phyloP scores from a whole-genome alignment of 176 grass and related monocot genomes.

The Oryza brachyantha region DNA sequence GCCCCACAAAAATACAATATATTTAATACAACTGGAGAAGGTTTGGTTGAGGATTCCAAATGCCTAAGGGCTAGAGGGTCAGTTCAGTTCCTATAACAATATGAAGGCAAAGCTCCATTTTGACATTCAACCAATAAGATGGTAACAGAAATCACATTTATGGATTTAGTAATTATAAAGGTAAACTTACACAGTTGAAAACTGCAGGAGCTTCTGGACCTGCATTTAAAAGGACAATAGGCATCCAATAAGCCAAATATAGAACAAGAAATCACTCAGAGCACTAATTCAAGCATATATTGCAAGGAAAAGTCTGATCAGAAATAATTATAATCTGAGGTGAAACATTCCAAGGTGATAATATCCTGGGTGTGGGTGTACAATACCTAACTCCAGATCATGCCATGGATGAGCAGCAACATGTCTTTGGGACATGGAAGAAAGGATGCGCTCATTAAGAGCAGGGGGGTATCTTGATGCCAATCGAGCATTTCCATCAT shows the following conservation, averaged over 20 bases:
- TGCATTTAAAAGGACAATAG: constrained; percentile 32
- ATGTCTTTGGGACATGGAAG: constrained; percentile 76
- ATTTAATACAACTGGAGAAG: constrained; percentile 8
- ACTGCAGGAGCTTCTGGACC: constrained; percentile 85
- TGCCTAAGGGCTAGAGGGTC: not conserved
- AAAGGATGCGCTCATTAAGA: constrained; percentile 87
- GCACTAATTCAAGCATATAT: not conserved
- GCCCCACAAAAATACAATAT: not conserved
- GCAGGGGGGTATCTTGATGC: constrained; percentile 41
- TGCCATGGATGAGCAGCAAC: constrained; percentile 98
- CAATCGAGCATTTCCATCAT: constrained; percentile 26
- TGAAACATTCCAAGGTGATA: constrained; percentile 5
- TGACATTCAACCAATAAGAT: not conserved
- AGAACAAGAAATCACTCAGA: not conserved
- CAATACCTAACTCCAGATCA: constrained; percentile 88
- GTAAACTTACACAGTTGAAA: constrained; percentile 93
- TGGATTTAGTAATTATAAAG: constrained; percentile 18
- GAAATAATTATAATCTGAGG: constrained; percentile 5
- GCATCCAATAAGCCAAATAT: constrained; percentile 19
- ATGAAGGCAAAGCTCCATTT: not conserved
- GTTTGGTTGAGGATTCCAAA: not conserved
- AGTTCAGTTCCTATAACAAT: not conserved
- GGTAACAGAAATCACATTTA: not conserved
- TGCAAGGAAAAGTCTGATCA: not conserved
- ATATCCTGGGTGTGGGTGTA: not conserved